Evolutionary conservation across 768 basidiomycete species (phyloP), one percentile per base, ranked within the genome.

Genomic region (Pisolithus sp.): DNA sequence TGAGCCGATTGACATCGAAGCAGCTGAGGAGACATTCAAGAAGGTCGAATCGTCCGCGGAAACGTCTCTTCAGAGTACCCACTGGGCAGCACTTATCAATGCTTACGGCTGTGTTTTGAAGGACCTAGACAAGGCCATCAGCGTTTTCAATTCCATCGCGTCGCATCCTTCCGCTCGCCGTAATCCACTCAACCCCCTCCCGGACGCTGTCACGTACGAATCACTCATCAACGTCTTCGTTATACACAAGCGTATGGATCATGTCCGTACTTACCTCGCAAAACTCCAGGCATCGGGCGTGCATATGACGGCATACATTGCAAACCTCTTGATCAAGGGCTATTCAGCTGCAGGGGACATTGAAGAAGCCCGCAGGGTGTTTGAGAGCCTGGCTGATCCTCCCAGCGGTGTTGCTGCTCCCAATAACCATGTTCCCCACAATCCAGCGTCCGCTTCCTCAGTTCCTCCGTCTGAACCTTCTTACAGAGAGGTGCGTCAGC

Each of bases 261-360:
- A 93, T 43, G 77, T 93, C 23, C 82, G 84, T 0, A 59, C 70
- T 17, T 93, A 90, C 63, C 66, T 86, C 34, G 64, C 71, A 30
- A 79, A 80, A 52, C 81, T 97, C 73, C 71, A 69, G 21, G 59
- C 68, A 1, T 73, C 77, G 6, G 81, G 82, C 30, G 81, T 93
- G 7, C 86, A 88, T 60, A 86, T 93, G 81, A 97, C 94, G 2
- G 93, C 95, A 6, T 99, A 99, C 68, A 89, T 97, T 57, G 88
- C 86, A 24, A 97, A 97, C 71, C 30, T 64, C 31, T 37, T 70
- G 49, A 76, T 82, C 63, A 76, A 79, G 60, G 85, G 80, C 3
- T 79, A 83, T 59, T 76, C 93, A 0, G 78, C 83, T 24, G 76
- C 75, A 1, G 85, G 85, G 17, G 73, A 86, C 39, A 73, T 97